phyloP scores from a whole-genome alignment of 2,329 filamentous ascomycete species.

The Penicillium rolfsii region DNA sequence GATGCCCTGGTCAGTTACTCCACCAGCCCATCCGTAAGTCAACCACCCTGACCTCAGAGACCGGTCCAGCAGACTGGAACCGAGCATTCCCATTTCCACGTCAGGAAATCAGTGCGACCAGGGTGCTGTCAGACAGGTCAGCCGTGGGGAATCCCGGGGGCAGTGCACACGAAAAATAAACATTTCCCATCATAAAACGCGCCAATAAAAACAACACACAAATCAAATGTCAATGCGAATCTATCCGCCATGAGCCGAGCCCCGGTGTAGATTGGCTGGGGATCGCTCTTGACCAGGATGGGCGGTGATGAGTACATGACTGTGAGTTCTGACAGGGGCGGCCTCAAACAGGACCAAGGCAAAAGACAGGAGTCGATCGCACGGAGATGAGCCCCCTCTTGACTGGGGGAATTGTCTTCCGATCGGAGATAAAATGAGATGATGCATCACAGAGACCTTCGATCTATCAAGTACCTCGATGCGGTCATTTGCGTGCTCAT shows the following conservation, averaged over 20 bases:
- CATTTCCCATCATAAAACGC: background rate
- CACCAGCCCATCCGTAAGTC: background rate
- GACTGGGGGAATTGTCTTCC: constrained; percentile 3
- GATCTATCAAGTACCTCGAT: constrained; percentile 13
- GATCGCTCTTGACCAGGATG: background rate
- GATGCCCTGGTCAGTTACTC: background rate
- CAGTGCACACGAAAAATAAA: constrained; percentile 1
- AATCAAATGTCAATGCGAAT: constrained; percentile 14
- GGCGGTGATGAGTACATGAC: background rate
- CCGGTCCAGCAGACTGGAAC: background rate
- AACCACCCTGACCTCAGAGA: background rate
- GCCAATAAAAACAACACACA: constrained; percentile 5
- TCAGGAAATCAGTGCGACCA: background rate
- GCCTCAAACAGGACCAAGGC: background rate
- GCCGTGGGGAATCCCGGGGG: background rate
- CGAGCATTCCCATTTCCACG: background rate
- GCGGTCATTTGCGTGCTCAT: background rate
- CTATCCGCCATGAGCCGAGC: constrained; percentile 18
- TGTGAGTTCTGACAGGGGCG: background rate
- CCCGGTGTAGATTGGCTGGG: background rate
- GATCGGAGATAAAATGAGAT: constrained; percentile 6
- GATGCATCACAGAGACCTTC: constrained; percentile 6
- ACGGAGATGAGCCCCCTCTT: background rate
- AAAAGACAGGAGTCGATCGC: background rate
- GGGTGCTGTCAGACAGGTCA: constrained; percentile 24